phyloP scores from a whole-genome alignment of 495 filamentous ascomycete genomes.

The Hyaloscypha finlandica region DNA sequence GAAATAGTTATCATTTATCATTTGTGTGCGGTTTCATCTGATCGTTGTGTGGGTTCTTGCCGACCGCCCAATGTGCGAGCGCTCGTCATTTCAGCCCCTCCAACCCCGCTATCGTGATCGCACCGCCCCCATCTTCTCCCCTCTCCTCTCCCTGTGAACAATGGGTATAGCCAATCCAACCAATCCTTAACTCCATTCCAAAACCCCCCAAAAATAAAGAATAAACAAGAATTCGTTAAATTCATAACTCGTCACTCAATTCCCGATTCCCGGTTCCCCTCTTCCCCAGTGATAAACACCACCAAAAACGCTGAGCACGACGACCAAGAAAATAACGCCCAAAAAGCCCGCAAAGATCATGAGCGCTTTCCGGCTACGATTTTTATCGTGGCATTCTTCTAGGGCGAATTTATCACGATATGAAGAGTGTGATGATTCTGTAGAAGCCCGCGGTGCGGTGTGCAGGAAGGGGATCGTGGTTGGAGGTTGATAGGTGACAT shows the following conservation, averaged over 20 bases:
- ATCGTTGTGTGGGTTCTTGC: too few species aligned
- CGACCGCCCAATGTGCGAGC: too few species aligned
- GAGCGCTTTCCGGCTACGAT: not conserved
- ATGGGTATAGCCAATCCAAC: not conserved
- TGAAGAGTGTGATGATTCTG: not conserved
- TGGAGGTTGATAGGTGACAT: not conserved
- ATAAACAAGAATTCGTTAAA: not conserved
- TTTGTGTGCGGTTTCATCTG: too few species aligned
- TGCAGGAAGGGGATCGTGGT: not conserved
- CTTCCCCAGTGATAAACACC: slow-evolving; percentile 17
- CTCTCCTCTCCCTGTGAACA: not conserved
- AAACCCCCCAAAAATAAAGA: not conserved
- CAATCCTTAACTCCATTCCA: not conserved
- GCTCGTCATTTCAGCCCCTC: too few species aligned
- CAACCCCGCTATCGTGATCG: too few species aligned
- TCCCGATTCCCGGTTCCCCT: not conserved
- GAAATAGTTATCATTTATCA: too few species aligned
- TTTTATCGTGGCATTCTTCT: not conserved
- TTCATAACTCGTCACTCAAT: not conserved
- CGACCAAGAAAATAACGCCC: not conserved
- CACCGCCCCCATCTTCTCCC: not conserved
- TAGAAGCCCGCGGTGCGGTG: not conserved
- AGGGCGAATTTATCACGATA: not conserved
- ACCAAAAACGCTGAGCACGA: slow-evolving; percentile 13
- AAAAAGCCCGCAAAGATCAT: not conserved